Conservation (phyloP, 768 basidiomycete species). For the Amanita brunnescens region DNA sequence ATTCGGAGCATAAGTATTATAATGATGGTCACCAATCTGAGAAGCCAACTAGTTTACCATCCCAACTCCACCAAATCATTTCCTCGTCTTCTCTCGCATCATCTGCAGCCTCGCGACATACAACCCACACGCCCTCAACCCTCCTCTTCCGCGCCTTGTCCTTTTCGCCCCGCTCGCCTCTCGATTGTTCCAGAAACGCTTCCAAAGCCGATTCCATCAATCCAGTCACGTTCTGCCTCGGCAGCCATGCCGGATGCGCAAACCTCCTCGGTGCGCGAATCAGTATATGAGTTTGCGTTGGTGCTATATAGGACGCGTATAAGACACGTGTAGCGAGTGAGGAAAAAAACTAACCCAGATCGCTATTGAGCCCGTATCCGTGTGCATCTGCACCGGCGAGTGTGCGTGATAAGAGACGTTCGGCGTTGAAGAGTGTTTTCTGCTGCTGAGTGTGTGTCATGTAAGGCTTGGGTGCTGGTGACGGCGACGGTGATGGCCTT, state of each 20-base stretch:
- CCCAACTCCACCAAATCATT: conserved; percentile 60
- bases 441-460: conserved; percentile 18
- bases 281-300: conserved; percentile 25
- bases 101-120: conserved; percentile 13
- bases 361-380: conserved; percentile 20
- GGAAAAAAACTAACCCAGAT: conserved; percentile 18
- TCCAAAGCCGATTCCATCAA: conserved; percentile 27
- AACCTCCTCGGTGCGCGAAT: conserved; percentile 25
- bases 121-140: conserved; percentile 43
- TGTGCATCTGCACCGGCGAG: conserved; percentile 24
- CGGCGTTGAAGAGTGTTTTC: conserved; percentile 20
- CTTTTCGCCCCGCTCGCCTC: conserved; percentile 10
- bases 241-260: conserved; percentile 24
- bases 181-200: conserved; percentile 32
- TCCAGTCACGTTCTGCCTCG: conserved; percentile 7
- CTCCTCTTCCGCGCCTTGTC: conserved; percentile 16
- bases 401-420: conserved; percentile 25
- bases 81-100: conserved; percentile 28
- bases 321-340: neutral
- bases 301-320: conserved; percentile 12
- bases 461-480: conserved; percentile 10
- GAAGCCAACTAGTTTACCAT: conserved; percentile 45
- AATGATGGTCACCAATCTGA: conserved; percentile 46
- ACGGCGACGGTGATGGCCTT: conserved; percentile 10
- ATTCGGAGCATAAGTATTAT: too few species aligned